A percentile compares a stretch with the other conserved stretches of the same genome.
Conservation (phyloP, 345 rosid species). For the Geranium brycei region DNA sequence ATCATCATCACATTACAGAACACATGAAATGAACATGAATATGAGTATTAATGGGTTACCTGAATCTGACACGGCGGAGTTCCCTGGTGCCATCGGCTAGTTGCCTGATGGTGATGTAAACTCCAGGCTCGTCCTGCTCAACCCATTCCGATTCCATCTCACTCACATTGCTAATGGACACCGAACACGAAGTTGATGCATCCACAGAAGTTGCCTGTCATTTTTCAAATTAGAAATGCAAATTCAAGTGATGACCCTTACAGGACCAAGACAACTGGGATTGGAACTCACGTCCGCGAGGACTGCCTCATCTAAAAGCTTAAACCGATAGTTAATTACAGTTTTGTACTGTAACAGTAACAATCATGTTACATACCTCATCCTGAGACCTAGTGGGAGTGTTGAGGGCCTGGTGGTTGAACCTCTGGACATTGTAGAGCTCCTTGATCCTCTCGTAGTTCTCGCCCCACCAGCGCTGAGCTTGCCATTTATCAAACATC, state of each 20-base stretch:
- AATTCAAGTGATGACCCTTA: too few relatives aligned
- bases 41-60: conserved; percentile 26
- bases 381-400: conserved; percentile 61
- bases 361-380: too few relatives aligned
- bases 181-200: conserved; percentile 70
- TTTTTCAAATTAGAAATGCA: too few relatives aligned
- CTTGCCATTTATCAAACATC: conserved; percentile 95
- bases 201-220: conserved; percentile 30
- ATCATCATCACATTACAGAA: too few relatives aligned
- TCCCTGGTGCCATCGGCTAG: conserved; percentile 78
- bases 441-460: conserved; percentile 89
- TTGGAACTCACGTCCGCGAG: too few relatives aligned
- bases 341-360: too few relatives aligned
- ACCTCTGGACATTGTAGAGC: conserved; percentile 92
- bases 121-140: conserved; percentile 90
- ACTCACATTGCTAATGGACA: conserved; percentile 77
- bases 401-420: conserved; percentile 84
- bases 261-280: too few relatives aligned
- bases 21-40: too few relatives aligned
- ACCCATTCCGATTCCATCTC: conserved; percentile 88
- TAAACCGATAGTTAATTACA: too few relatives aligned
- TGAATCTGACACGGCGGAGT: conserved; percentile 95
- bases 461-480: conserved; percentile 98
- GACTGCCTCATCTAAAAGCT: too few relatives aligned
- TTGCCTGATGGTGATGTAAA: conserved; percentile 85